Evolutionary conservation across 2,329 filamentous ascomycete genomes (phyloP), one percentile per base, ranked within the genome.

Genomic region (Penicillium rolfsii): DNA sequence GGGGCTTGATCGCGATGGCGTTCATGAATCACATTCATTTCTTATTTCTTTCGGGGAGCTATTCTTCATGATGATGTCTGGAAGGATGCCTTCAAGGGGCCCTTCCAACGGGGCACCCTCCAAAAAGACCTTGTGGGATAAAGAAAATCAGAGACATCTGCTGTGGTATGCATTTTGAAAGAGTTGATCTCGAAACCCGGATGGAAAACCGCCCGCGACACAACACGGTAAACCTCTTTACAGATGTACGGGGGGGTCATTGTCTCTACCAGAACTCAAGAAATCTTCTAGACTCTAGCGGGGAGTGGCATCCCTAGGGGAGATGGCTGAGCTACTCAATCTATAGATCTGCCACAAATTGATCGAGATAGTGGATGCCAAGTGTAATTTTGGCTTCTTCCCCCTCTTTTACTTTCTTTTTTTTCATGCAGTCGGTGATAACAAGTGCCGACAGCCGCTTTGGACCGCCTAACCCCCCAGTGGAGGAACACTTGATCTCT

Each of bases 1-100:
- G 36, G 40, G 30, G 33, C 19, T 56, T 54, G 54, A 46, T 38
- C 50, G 50, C 28, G 30, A 55, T 53, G 58, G 57, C 46, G 52
- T 43, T 45, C 30, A 52, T 38, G 19, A n/a, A 26, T n/a, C 35
- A 19, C n/a, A 11, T 50, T 4, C 12, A 19, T 22, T 12, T 22
- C 19, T 22, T 22, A 22, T 52, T 22, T 11, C 28, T 19, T 40
- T 28, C n/a, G 19, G n/a, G 46, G 46, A 28, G 22, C 22, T 16
- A 16, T 35, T 19, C 46, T 33, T 33, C 16, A 5, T n/a, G 26
- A 50, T 12, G 26, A 48, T n/a, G n/a, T 12, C 24, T 40, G 50
- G 19, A 22, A 50, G 16, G 24, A 40, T 52, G 50, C 35, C 50
- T 52, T 40, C 35, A 19, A 36, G 12, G 24, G n/a, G n/a, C 26